Evolutionary conservation across 2,329 filamentous ascomycete genomes (phyloP).

Genomic region (Curvularia hawaiiensis): DNA sequence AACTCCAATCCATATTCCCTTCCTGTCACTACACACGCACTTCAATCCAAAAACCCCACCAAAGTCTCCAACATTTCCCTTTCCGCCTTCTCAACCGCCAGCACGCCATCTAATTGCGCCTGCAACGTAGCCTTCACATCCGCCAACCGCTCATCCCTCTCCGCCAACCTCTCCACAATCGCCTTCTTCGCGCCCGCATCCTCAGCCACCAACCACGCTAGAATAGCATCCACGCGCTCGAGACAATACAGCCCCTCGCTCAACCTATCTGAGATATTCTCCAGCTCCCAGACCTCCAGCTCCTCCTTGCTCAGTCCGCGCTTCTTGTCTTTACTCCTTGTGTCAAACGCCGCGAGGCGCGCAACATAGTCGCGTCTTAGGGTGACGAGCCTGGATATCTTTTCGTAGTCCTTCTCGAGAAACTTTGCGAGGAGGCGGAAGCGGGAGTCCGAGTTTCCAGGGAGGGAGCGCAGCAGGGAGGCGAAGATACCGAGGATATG

Average conservation of each 20-base stretch:
- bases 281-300: constrained; percentile 65
- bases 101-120: constrained; percentile 67
- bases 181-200: constrained; percentile 74
- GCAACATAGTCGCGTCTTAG: constrained; percentile 73
- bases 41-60: constrained; percentile 37
- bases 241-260: constrained; percentile 85
- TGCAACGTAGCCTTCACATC: constrained; percentile 71
- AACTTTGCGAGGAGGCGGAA: constrained; percentile 93
- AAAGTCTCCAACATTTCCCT: constrained; percentile 71
- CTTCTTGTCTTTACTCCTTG: constrained; percentile 65
- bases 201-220: constrained; percentile 92
- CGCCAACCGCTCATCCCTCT: constrained; percentile 68
- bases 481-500: constrained; percentile 86
- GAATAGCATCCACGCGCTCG: constrained; percentile 80
- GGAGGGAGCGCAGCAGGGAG: constrained; percentile 78
- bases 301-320: constrained; percentile 62
- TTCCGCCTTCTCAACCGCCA: constrained; percentile 57
- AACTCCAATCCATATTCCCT: background rate
- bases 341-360: constrained; percentile 66
- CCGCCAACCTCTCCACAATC: constrained; percentile 67
- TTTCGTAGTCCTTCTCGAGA: constrained; percentile 91
- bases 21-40: too few species aligned
- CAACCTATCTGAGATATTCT: constrained; percentile 75
- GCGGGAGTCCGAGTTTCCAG: constrained; percentile 75
- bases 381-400: constrained; percentile 73